Evolutionary conservation across 306 rosid genomes (phyloP).

Genomic region (Gastrolobium villosum): DNA sequence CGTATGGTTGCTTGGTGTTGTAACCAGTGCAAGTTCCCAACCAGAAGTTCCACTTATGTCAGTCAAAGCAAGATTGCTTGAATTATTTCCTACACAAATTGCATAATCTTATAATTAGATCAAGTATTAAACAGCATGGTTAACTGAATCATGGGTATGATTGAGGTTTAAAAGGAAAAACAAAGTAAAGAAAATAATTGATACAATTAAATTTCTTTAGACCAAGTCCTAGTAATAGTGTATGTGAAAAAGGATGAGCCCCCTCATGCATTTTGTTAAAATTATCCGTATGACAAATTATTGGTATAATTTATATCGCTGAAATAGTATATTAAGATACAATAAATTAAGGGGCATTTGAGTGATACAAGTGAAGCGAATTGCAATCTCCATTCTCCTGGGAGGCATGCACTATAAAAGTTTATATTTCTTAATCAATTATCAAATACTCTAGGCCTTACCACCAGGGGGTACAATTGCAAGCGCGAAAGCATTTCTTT

Average conservation of each 20-base stretch:
- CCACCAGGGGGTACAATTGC: slow-evolving; percentile 86
- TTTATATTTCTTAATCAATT: slow-evolving; percentile 26
- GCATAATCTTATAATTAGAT: slow-evolving; percentile 24
- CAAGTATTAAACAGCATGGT: not conserved
- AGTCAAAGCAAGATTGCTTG: slow-evolving; percentile 51
- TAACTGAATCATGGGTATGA: not conserved
- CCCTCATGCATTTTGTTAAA: not conserved
- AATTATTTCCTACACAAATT: slow-evolving; percentile 59
- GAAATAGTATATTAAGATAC: too few relatives aligned
- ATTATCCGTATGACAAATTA: not conserved
- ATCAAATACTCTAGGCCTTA: slow-evolving; percentile 48
- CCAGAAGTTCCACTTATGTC: slow-evolving; percentile 73
- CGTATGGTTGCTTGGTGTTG: slow-evolving; percentile 74
- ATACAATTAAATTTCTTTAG: not conserved
- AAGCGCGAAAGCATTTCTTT: slow-evolving; percentile 86
- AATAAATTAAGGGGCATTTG: too few relatives aligned
- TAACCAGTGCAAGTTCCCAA: slow-evolving; percentile 93
- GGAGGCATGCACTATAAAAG: not conserved
- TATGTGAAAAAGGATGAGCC: slow-evolving; percentile 17
- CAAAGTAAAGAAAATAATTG: not conserved
- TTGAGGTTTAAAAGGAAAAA: not conserved
- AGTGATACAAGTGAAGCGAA: not conserved
- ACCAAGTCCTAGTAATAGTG: not conserved
- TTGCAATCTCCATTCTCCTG: not conserved
- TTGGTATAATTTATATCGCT: too few relatives aligned